phyloP scores from a whole-genome alignment of 805 yeast species.

The Grigorovia yakushimaensis region DNA sequence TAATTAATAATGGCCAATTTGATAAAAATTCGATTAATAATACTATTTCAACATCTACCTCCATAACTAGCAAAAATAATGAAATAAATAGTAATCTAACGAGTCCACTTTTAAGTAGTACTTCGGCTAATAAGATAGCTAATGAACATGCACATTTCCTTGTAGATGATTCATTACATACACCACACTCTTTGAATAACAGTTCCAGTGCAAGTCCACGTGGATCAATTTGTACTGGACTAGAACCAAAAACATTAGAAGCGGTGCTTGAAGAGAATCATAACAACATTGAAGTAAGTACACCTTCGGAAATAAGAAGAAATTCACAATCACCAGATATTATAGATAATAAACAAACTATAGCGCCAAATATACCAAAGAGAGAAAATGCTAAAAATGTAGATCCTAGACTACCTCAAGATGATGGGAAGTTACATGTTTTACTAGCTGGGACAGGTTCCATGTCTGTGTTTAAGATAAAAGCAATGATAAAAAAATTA shows the following conservation, averaged over 20 bases:
- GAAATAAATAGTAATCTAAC: background rate
- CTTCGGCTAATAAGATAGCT: background rate
- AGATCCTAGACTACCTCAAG: constrained; percentile 61
- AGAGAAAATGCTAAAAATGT: constrained; percentile 39
- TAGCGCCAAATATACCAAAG: constrained; percentile 21
- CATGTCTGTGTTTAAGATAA: constrained; percentile 73
- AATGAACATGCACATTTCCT: constrained; percentile 50
- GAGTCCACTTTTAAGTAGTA: background rate
- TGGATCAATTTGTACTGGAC: constrained; percentile 1
- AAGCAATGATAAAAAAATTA: constrained; percentile 66
- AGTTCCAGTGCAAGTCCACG: constrained; percentile 17
- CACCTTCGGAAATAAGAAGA: background rate
- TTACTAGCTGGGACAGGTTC: constrained; percentile 85
- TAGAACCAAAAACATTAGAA: constrained; percentile 4
- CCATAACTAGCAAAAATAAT: no score
- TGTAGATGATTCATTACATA: constrained; percentile 20
- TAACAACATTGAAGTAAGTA: background rate
- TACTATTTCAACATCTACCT: background rate
- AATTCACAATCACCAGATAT: background rate
- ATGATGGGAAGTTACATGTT: constrained; percentile 81
- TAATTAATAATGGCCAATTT: background rate
- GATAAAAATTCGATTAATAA: background rate
- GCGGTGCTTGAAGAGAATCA: constrained; percentile 8
- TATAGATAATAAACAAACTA: constrained; percentile 2
- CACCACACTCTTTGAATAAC: constrained; percentile 11